A percentile compares a stretch with the other conserved stretches of the same genome.
These are phyloP conservation scores for Apiospora hydei DNA, from an alignment of 2,329 filamentous ascomycete genomes.

Conservation along the genomic window DNA sequence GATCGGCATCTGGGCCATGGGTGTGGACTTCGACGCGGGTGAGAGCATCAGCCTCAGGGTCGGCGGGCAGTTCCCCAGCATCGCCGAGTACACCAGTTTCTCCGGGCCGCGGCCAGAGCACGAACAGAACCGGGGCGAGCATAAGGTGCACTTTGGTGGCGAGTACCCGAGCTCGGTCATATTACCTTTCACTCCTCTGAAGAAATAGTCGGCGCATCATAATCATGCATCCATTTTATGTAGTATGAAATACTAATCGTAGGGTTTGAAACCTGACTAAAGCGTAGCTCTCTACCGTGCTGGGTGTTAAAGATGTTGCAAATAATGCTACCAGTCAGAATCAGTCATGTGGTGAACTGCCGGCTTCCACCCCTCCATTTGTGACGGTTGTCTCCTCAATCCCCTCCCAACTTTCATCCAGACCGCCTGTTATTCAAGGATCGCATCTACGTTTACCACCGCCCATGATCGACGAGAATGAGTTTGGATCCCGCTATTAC, in stretches of 20 bases:
- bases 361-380: too few species aligned
- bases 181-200: conserved; percentile 41
- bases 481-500: not conserved
- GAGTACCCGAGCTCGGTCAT: conserved; percentile 48
- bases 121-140: conserved; percentile 49
- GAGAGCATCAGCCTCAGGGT: conserved; percentile 31
- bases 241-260: too few species aligned
- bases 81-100: conserved; percentile 49
- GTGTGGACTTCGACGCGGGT: conserved; percentile 40
- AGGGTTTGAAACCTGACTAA: too few species aligned
- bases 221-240: too few species aligned
- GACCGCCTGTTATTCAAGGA: not conserved
- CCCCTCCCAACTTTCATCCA: not conserved
- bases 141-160: conserved; percentile 47
- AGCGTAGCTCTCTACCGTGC: too few species aligned
- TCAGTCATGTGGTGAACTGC: too few species aligned
- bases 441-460: not conserved
- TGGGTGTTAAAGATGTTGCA: too few species aligned
- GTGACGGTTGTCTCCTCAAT: too few species aligned
- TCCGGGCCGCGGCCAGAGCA: conserved; percentile 47
- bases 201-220: not conserved
- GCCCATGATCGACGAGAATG: not conserved
- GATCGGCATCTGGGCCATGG: conserved; percentile 41
- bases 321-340: not conserved
- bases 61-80: conserved; percentile 44